Evolutionary conservation across 2,329 filamentous ascomycete species (phyloP), one percentile per base, ranked within the genome.

Genomic region (Aspergillus sclerotialis): DNA sequence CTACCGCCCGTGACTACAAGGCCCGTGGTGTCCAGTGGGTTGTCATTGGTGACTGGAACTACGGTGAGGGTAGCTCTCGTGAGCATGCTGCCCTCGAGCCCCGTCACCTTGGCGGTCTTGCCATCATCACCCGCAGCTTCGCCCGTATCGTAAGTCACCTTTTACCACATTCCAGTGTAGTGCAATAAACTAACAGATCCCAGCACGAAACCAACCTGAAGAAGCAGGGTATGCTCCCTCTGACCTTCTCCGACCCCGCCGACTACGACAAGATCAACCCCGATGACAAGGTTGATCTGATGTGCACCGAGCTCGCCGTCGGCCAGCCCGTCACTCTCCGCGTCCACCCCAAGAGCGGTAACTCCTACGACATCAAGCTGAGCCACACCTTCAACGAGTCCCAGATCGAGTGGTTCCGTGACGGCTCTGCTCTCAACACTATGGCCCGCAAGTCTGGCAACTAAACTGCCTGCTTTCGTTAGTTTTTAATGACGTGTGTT

Each of bases 181-280:
- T 17, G 2, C 15, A n/a, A 28, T 18, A 27, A 30, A 39, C 45
- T 54, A 44, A 52, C 36, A 18, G 17, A 19, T 18, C 32, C 34
- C 42, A 71, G 68, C 92, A 98, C 78, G 92, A 98, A 78, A 98
- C 92, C 75, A 98, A 98, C 80, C 72, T 98, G 74, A 98, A 98
- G 86, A 98, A 98, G 83, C 92, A 98, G 80, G 92, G 92, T 70
- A 95, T 98, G 90, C 84, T 98, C 71, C 92, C 92, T 57, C 78
- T 98, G 48, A 96, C 89, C 55, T 98, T 98, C 72, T 69, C 79
- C 38, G 81, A 96, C 62, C 90, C 90, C 37, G 90, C 83, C 63
- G 92, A 98, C 68, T 98, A 98, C 68, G 92, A 98, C 67, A 94
- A 86, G 78, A 89, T 98, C 67, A 79, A 83, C 63, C 84, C 88